Evolutionary conservation across 495 filamentous ascomycete species (phyloP), one percentile per base, ranked within the genome.

Genomic region (Aspergillus saccharolyticus): DNA sequence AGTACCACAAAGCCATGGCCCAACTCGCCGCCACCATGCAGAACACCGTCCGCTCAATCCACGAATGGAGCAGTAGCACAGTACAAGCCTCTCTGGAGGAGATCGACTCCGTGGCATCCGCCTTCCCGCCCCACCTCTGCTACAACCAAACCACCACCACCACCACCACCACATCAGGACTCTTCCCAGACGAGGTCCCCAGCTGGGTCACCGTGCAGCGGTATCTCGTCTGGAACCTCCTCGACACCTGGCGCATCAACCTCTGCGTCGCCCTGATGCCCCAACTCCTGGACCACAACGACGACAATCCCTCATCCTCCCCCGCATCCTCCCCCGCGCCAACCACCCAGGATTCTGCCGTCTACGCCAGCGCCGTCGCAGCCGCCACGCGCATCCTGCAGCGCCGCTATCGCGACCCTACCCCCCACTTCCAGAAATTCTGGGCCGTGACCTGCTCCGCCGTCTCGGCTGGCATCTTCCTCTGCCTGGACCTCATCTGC

Each of bases 1-100:
- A 54, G 19, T 54, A 54, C 17, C 52, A 54, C 42, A 42, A 43
- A 7, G 42, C 22, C 4, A 44, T 54, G 52, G 52, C 52, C 7
- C 33, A 54, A 18, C 52, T 54, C 10, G 52, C 52, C 10, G 46
- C 46, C 21, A 49, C 46, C 46, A 49, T 49, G 46, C 46, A 49
- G 46, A 49, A 49, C 46, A 21, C 21, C 16, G 21, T 24, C 46
- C 10, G 46, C 16, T 49, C 46, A 6, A 49, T 49, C 46, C 25
- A 49, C 1, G 46, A 49, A 3, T 49, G 46, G 46, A 49, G 12
- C 15, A 25, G 10, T 3, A 12, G 8, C 7, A 24, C 46, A 9
- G 46, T 49, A 14, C 21, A 49, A 9, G 46, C 46, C 1, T 49
- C 46, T 2, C 16, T 49, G 4, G 21, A 25, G 15, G 46, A 49